A percentile compares a stretch with the other conserved stretches of the same genome.
These are phyloP conservation scores for Cordia subcordata DNA, from an alignment of 257 asterid species.

Conservation along the genomic window DNA sequence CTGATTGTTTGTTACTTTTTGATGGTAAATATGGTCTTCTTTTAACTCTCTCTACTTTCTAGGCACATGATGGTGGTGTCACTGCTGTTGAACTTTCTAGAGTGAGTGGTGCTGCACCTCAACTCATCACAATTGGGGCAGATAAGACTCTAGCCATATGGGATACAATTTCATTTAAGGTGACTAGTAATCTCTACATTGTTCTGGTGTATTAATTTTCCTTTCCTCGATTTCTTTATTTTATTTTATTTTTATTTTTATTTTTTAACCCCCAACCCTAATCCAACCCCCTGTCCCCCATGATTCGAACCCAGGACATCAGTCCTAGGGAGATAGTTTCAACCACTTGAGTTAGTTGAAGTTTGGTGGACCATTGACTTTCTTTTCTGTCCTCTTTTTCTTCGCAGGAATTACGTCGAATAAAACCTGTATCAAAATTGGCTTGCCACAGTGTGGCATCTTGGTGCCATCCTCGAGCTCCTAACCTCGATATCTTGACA, in stretches of 20 bases:
- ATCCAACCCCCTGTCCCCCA: too few relatives aligned
- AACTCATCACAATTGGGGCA: slow-evolving; percentile 94
- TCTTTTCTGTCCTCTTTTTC: slow-evolving; percentile 11
- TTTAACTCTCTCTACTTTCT: slow-evolving; percentile 12
- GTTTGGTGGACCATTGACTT: slow-evolving; percentile 3
- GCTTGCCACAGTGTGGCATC: slow-evolving; percentile 99
- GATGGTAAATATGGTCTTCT: neutral
- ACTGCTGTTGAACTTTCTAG: slow-evolving; percentile 92
- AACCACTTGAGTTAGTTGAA: slow-evolving; percentile 4
- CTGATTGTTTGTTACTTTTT: neutral
- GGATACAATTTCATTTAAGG: slow-evolving; percentile 97
- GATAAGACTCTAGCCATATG: slow-evolving; percentile 97
- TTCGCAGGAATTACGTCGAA: slow-evolving; percentile 82
- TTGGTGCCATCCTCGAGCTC: slow-evolving; percentile 99
- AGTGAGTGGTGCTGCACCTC: slow-evolving; percentile 92
- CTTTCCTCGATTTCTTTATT: neutral
- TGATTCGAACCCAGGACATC: too few relatives aligned
- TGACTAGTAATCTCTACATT: slow-evolving; percentile 5
- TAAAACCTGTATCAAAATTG: slow-evolving; percentile 91
- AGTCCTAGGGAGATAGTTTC: too few relatives aligned
- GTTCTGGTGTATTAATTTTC: neutral
- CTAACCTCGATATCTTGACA: slow-evolving; percentile 92
- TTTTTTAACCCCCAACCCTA: too few relatives aligned
- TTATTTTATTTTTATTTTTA: too few relatives aligned
- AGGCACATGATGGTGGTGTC: slow-evolving; percentile 99